Conservation (phyloP, 1,139 yeast genomes). For the Suhomyces kunorum region DNA sequence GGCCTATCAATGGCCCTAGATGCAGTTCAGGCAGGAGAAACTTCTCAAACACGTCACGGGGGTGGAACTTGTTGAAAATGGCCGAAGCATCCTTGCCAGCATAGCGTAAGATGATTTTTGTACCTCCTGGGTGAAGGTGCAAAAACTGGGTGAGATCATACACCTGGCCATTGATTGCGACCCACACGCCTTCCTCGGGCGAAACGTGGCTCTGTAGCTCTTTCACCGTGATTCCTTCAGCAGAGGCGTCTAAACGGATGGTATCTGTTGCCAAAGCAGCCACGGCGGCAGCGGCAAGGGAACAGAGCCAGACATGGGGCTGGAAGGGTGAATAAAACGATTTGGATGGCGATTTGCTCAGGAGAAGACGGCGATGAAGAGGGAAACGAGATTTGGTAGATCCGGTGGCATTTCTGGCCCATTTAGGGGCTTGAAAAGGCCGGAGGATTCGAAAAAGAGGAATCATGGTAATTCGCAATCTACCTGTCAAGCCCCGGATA, state of each 20-base stretch:
- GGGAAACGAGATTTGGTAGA: background rate
- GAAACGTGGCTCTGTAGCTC: slow-evolving; percentile 42
- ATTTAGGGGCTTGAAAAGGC: background rate
- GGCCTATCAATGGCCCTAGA: slow-evolving; percentile 26
- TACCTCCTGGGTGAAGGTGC: slow-evolving; percentile 58
- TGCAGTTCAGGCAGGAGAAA: slow-evolving; percentile 37
- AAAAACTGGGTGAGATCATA: slow-evolving; percentile 53
- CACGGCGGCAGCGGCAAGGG: no score
- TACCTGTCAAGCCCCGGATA: background rate
- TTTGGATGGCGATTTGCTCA: background rate
- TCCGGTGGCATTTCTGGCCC: background rate
- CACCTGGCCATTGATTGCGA: slow-evolving; percentile 51
- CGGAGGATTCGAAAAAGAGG: background rate
- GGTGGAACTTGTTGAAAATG: slow-evolving; percentile 78
- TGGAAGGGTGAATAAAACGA: background rate
- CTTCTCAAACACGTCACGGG: slow-evolving; percentile 67
- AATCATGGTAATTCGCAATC: slow-evolving; percentile 1
- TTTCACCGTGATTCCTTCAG: slow-evolving; percentile 21
- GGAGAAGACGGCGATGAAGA: background rate
- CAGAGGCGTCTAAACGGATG: slow-evolving; percentile 9
- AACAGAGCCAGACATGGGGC: background rate
- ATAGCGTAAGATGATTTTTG: slow-evolving; percentile 50
- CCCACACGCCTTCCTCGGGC: slow-evolving; percentile 52
- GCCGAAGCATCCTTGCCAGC: slow-evolving; percentile 62
- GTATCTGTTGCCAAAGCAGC: slow-evolving; percentile 3